phyloP scores from a whole-genome alignment of 1,284 basidiomycete genomes.

The Xerocomus alliaceus region DNA sequence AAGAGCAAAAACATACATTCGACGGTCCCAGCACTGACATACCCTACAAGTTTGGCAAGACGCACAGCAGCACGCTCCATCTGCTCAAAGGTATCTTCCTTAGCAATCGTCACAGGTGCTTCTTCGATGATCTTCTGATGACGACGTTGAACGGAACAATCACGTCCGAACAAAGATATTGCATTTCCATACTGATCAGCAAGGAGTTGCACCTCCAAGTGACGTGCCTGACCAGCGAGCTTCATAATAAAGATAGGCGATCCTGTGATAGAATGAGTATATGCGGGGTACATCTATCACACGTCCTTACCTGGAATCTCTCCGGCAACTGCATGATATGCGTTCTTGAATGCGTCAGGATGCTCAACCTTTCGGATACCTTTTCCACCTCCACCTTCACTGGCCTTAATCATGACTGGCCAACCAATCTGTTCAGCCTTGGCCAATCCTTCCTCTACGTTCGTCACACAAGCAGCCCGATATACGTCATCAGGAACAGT shows the following conservation, averaged over 20 bases:
- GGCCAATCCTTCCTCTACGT: slow-evolving; percentile 86
- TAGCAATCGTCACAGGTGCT: slow-evolving; percentile 97
- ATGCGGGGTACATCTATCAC: slow-evolving; percentile 17
- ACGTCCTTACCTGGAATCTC: slow-evolving; percentile 88
- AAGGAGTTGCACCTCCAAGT: slow-evolving; percentile 97
- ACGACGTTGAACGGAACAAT: slow-evolving; percentile 98
- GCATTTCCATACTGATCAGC: slow-evolving; percentile 99
- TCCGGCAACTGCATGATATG: slow-evolving; percentile 91
- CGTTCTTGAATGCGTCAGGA: slow-evolving; percentile 89
- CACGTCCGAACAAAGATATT: slow-evolving; percentile 98
- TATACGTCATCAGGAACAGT: slow-evolving; percentile 94
- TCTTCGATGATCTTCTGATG: slow-evolving; percentile 99
- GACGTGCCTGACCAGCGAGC: slow-evolving; percentile 95
- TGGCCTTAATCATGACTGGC: slow-evolving; percentile 99
- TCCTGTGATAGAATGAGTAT: slow-evolving; percentile 56
- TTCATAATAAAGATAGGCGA: slow-evolving; percentile 99
- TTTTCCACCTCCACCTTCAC: slow-evolving; percentile 98
- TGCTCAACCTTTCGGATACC: slow-evolving; percentile 94
- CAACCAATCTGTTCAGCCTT: slow-evolving; percentile 91
- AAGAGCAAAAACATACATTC: slow-evolving; percentile 71
- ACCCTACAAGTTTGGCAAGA: slow-evolving; percentile 97
- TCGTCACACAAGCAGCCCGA: slow-evolving; percentile 87
- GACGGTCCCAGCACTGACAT: slow-evolving; percentile 98
- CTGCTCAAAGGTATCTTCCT: slow-evolving; percentile 87
- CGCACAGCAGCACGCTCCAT: slow-evolving; percentile 99